Percentiles rank a stretch among this genome's conserved stretches.
Evolutionary conservation across 2,329 filamentous ascomycete genomes (phyloP).

Genomic region (Furcasterigmium furcatum): DNA sequence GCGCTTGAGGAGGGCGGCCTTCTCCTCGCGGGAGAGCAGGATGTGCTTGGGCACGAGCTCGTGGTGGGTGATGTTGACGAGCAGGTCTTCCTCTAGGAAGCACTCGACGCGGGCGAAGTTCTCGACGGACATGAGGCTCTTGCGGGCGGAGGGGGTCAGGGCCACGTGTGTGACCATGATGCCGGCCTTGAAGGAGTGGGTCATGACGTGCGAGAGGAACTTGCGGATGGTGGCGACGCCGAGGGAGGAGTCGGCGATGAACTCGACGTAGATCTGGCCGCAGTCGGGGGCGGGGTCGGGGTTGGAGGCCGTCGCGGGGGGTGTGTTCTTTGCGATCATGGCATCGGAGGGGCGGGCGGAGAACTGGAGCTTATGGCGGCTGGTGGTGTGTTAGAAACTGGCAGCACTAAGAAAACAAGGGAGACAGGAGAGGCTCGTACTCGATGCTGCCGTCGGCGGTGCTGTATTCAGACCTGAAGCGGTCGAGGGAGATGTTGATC

Average conservation of each 20-base stretch:
- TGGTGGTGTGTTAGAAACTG: slow-evolving; percentile 30
- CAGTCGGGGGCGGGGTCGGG: slow-evolving; percentile 71
- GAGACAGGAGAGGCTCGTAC: slow-evolving; percentile 40
- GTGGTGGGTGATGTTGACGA: slow-evolving; percentile 98
- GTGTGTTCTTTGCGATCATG: slow-evolving; percentile 84
- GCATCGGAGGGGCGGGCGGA: slow-evolving; percentile 78
- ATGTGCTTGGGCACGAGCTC: slow-evolving; percentile 95
- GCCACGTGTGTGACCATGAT: slow-evolving; percentile 83
- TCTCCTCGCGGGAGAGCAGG: slow-evolving; percentile 85
- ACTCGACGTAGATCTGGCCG: slow-evolving; percentile 91
- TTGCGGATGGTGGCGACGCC: slow-evolving; percentile 90
- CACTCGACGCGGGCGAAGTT: slow-evolving; percentile 82
- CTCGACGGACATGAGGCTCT: slow-evolving; percentile 76
- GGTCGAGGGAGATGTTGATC: slow-evolving; percentile 79
- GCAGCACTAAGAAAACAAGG: neutral
- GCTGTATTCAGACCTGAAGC: slow-evolving; percentile 72
- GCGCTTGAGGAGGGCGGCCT: slow-evolving; percentile 76
- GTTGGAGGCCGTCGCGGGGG: slow-evolving; percentile 64
- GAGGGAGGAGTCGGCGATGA: slow-evolving; percentile 74
- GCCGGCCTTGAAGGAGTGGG: slow-evolving; percentile 81
- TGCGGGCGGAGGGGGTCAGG: slow-evolving; percentile 83
- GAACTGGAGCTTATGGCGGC: slow-evolving; percentile 82
- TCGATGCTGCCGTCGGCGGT: slow-evolving; percentile 71
- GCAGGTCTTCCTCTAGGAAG: slow-evolving; percentile 91
- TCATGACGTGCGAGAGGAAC: slow-evolving; percentile 79